Conservation (phyloP, 257 asterid genomes). For the Solanum dulcamara region DNA sequence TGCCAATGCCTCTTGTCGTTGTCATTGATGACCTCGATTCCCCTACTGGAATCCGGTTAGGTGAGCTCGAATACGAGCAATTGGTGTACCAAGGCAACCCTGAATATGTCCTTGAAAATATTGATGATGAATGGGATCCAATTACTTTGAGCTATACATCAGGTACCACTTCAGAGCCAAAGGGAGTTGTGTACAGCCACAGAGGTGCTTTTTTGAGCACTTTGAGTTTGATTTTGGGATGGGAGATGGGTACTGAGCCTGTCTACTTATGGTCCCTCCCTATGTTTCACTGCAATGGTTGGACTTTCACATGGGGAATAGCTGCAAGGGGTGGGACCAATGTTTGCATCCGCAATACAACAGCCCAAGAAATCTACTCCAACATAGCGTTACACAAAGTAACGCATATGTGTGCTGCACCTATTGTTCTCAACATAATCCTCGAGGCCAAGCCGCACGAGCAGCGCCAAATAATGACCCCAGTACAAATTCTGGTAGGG, state of each 20-base stretch:
- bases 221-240: slow-evolving; percentile 47
- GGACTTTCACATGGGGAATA: slow-evolving; percentile 92
- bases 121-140: slow-evolving; percentile 70
- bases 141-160: slow-evolving; percentile 78
- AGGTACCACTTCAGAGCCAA: slow-evolving; percentile 79
- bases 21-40: slow-evolving; percentile 51
- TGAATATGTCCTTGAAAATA: slow-evolving; percentile 10
- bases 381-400: slow-evolving; percentile 43
- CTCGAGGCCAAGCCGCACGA: slow-evolving; percentile 50
- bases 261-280: slow-evolving; percentile 91
- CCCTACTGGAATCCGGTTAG: slow-evolving; percentile 43
- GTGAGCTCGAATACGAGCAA: slow-evolving; percentile 59
- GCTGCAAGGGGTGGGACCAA: slow-evolving; percentile 92
- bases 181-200: slow-evolving; percentile 79
- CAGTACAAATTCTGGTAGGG: slow-evolving; percentile 57
- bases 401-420: slow-evolving; percentile 94
- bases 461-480: slow-evolving; percentile 13
- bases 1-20: slow-evolving; percentile 34
- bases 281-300: slow-evolving; percentile 92
- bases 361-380: slow-evolving; percentile 52
- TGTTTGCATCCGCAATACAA: slow-evolving; percentile 64
- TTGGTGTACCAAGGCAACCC: slow-evolving; percentile 39
- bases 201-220: slow-evolving; percentile 78
- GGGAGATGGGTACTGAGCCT: slow-evolving; percentile 74
- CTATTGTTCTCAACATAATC: slow-evolving; percentile 54